These are phyloP conservation scores for Orbilia ellipsospora DNA, from an alignment of 2,329 filamentous ascomycete species.

Conservation along the genomic window DNA sequence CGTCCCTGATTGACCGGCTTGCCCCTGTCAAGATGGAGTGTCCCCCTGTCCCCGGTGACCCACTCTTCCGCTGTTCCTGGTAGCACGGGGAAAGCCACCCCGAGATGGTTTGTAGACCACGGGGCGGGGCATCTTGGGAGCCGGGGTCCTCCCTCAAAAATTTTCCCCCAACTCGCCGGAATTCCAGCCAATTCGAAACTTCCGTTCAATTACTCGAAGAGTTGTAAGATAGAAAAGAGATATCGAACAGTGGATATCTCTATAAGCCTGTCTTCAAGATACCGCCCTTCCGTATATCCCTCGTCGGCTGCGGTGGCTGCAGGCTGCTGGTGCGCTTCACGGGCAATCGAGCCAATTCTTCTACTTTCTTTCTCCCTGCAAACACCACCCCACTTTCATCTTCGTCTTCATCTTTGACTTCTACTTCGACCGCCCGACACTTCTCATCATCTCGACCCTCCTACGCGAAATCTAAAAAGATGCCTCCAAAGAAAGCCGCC, in stretches of 20 bases:
- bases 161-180: too few relatives aligned
- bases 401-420: constrained; percentile 43
- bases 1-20: constrained; percentile 9
- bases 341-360: constrained; percentile 56
- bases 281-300: constrained; percentile 57
- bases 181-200: too few relatives aligned
- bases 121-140: too few relatives aligned
- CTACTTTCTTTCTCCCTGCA: background rate
- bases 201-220: background rate
- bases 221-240: background rate
- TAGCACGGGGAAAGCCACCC: too few relatives aligned
- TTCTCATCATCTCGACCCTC: constrained; percentile 57
- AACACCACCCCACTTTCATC: constrained; percentile 34
- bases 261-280: constrained; percentile 45
- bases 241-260: background rate
- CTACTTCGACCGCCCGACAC: constrained; percentile 53
- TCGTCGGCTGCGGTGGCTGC: constrained; percentile 64
- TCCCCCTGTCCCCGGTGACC: too few relatives aligned
- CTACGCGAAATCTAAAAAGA: constrained; percentile 73
- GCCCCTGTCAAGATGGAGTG: too few relatives aligned
- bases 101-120: too few relatives aligned
- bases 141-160: too few relatives aligned
- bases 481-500: constrained; percentile 94
- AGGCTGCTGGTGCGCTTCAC: constrained; percentile 60
- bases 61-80: too few relatives aligned